phyloP scores from a whole-genome alignment of 2,329 filamentous ascomycete species.

The Cladosporium sp. region DNA sequence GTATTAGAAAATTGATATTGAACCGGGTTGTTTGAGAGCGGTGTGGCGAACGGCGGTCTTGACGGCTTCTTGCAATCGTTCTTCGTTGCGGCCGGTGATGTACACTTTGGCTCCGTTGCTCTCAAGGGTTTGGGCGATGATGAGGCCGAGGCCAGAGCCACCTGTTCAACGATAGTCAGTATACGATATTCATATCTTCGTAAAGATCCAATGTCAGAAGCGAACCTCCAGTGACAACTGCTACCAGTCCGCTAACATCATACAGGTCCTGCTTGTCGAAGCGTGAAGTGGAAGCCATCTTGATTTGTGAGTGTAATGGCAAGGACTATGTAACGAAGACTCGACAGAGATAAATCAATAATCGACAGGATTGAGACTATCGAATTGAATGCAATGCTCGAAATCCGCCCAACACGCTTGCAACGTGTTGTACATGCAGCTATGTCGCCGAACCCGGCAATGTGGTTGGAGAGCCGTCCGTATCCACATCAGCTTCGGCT shows the following conservation, averaged over 20 bases:
- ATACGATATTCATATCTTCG: too few relatives aligned
- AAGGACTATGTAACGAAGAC: not conserved
- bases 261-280: constrained; percentile 28
- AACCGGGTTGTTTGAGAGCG: not conserved
- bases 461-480: constrained; percentile 18
- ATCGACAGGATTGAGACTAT: too few relatives aligned
- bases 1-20: not conserved
- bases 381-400: not conserved
- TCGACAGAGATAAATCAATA: not conserved
- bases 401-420: not conserved
- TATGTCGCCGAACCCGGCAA: not conserved
- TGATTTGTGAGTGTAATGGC: not conserved
- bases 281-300: constrained; percentile 23
- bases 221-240: constrained; percentile 35
- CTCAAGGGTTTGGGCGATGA: constrained; percentile 45
- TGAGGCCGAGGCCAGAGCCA: constrained; percentile 33
- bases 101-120: constrained; percentile 46
- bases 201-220: not conserved
- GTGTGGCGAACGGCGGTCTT: constrained; percentile 29
- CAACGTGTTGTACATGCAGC: constrained; percentile 7
- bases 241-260: constrained; percentile 33
- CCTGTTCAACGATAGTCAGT: not conserved
- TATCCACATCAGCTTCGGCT: constrained; percentile 13
- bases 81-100: constrained; percentile 46
- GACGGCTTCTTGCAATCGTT: constrained; percentile 44